These are phyloP conservation scores for Pezicula neosporulosa DNA, from an alignment of 2,329 filamentous ascomycete species.

Conservation along the genomic window DNA sequence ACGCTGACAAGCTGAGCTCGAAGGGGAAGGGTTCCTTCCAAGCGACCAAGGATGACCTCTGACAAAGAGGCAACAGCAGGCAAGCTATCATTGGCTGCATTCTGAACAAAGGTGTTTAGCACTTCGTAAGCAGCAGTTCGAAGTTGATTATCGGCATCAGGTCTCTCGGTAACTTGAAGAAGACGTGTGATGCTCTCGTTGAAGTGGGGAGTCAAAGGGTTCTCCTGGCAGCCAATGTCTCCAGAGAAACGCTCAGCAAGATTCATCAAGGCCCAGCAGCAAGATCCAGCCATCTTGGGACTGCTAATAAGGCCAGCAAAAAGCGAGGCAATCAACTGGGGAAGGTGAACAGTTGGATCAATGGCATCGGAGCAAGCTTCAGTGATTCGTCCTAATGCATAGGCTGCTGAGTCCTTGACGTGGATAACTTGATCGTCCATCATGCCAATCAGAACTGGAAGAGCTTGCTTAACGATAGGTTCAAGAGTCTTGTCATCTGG, in stretches of 20 bases:
- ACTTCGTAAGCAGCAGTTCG: constrained; percentile 97
- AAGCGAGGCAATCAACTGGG: constrained; percentile 79
- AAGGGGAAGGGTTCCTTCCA: constrained; percentile 86
- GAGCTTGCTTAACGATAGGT: constrained; percentile 91
- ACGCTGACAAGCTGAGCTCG: constrained; percentile 93
- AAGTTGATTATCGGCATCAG: constrained; percentile 81
- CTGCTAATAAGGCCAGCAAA: constrained; percentile 88
- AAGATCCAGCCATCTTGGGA: constrained; percentile 95
- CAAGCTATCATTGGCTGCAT: constrained; percentile 83
- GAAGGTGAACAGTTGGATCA: constrained; percentile 78
- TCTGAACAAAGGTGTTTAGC: constrained; percentile 89
- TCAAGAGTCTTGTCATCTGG: constrained; percentile 90
- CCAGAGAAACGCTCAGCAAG: constrained; percentile 92
- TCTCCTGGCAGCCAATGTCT: constrained; percentile 71
- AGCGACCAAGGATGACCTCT: constrained; percentile 82
- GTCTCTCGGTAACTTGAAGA: constrained; percentile 78
- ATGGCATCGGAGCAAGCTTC: constrained; percentile 91
- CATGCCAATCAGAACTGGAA: constrained; percentile 83
- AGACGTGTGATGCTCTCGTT: constrained; percentile 85
- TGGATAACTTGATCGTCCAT: constrained; percentile 89
- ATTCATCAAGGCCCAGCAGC: constrained; percentile 99
- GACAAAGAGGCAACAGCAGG: constrained; percentile 77
- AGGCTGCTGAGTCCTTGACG: constrained; percentile 94
- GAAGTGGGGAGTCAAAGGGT: constrained; percentile 88
- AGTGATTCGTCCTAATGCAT: constrained; percentile 92